Evolutionary conservation across 306 rosid species (phyloP), one percentile per base, ranked within the genome.

Genomic region (Cucurbita argyrosperma): DNA sequence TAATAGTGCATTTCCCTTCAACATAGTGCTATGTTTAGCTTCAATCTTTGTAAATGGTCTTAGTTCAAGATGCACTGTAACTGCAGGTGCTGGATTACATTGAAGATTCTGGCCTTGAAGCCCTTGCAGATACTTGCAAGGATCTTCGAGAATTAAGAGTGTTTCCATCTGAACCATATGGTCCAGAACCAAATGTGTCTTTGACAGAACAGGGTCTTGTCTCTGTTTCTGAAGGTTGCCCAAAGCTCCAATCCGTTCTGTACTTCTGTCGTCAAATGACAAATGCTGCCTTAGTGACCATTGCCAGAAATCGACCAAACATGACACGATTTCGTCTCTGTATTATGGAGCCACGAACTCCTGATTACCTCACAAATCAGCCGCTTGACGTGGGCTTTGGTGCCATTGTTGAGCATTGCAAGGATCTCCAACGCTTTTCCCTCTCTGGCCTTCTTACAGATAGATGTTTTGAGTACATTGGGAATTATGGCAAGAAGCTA

Each of bases 241-340:
- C 99, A 64, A 89, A 94, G 90, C 96, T 94, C 10, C 96, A 84
- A 62, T 91, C 99, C 1, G 96, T 94, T 83, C 87, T 94, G 51
- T 94, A 91, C 80, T 94, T 94, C 76, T 94, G 99, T 81, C 96
- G 95, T 19, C 99, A 91, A 79, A 89, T 94, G 96, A 75, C 97
- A 13, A 94, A 94, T 83, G 92, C 78, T 10, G 99, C 99, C 68
- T 77, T 94, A 35, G 52, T 62, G 52, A 87, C 88, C 71, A 91
- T 94, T 83, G 99, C 99, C 37, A 77, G 82, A 80, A 94, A 87
- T 79, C 83, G 88, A 57, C 96, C 97, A 51, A 91, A 89, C 82
- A 82, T 90, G 80, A 89, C 99, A 14, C 88, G 90, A 61, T 94
- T 94, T 71, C 93, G 99, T 38, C 88, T 94, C 7, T 94, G 99